A percentile compares a stretch with the other conserved stretches of the same genome.
phyloP scores from a whole-genome alignment of 768 basidiomycete species.

The Lentinula sp. region DNA sequence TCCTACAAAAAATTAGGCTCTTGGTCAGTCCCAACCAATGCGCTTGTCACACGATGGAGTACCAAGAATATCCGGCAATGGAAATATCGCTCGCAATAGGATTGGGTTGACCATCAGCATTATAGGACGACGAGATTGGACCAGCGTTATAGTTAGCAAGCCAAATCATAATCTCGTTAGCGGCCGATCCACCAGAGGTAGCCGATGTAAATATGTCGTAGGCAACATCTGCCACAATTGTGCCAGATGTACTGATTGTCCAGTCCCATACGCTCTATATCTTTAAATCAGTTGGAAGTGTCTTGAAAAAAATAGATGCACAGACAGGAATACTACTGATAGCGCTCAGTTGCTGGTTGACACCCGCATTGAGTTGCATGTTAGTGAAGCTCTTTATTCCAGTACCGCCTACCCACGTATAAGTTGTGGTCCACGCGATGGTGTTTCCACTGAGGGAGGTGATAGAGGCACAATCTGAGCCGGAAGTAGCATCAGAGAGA shows the following conservation, averaged over 20 bases:
- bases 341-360: constrained; percentile 48
- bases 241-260: constrained; percentile 36
- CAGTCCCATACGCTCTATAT: constrained; percentile 50
- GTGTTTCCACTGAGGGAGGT: constrained; percentile 20
- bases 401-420: constrained; percentile 39
- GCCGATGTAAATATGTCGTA: constrained; percentile 61
- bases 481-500: constrained; percentile 21
- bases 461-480: constrained; percentile 34
- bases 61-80: constrained; percentile 48
- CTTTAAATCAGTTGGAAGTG: background rate
- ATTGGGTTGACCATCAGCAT: constrained; percentile 35
- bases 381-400: constrained; percentile 61
- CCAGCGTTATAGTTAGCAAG: constrained; percentile 50
- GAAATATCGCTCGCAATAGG: constrained; percentile 38
- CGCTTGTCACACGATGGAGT: background rate
- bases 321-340: constrained; percentile 53
- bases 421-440: constrained; percentile 33
- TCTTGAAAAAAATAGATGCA: constrained; percentile 1
- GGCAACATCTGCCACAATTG: constrained; percentile 48
- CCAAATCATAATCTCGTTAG: constrained; percentile 61
- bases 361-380: constrained; percentile 40
- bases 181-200: constrained; percentile 39
- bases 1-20: constrained; percentile 12
- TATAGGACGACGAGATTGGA: constrained; percentile 50
- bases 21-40: no score